Evolutionary conservation across 805 yeast genomes (phyloP), one percentile per base, ranked within the genome.

Genomic region (Lipomyces kockii): DNA sequence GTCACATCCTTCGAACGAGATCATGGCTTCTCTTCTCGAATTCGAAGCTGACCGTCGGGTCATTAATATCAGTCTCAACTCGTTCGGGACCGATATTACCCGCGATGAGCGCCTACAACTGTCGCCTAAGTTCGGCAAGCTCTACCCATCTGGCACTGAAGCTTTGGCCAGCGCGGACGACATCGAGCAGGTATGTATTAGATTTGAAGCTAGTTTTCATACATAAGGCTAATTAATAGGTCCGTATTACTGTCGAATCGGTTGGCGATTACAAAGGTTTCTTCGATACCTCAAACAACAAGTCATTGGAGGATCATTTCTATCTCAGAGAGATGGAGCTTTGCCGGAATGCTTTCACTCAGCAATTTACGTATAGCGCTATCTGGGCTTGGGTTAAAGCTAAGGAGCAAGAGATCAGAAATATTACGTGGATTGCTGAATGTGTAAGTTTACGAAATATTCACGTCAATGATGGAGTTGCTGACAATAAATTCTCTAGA

Each of bases 351-450:
- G 97, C 97, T 0, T 92, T 95, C 79, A 93, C 99, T 43, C 99
- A 95, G 80, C 72, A 69, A 79, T 95, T 95, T 79, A 87, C 97
- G 20, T 85, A 90, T 74, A 85, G 92, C 51, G 89, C 97, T 1
- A 83, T 95, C 65, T 95, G 97, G 95, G 97, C 97, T 6, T 95
- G 97, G 97, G 85, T 96, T 77, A 90, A 92, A 80, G 89, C 97
- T 20, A 90, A 90, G 76, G 99, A 95, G 80, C 99, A 96, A 80
- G 99, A 95, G 80, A 87, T 96, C 67, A 86, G 99, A 80, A 95
- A 95, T 78, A 89, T 95, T 72, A 92, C 98, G n/a, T 95, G 99
- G 99, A 94, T 95, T 65, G 97, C 98, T 60, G 99, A 95, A 82
- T 95, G 99, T 83, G 68, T 65, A 58, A 65, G 68, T 65, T 11